Percentiles rank a stretch among this genome's conserved stretches.
Conservation (phyloP, 139 green algal species). For the Ulvella scutata region DNA sequence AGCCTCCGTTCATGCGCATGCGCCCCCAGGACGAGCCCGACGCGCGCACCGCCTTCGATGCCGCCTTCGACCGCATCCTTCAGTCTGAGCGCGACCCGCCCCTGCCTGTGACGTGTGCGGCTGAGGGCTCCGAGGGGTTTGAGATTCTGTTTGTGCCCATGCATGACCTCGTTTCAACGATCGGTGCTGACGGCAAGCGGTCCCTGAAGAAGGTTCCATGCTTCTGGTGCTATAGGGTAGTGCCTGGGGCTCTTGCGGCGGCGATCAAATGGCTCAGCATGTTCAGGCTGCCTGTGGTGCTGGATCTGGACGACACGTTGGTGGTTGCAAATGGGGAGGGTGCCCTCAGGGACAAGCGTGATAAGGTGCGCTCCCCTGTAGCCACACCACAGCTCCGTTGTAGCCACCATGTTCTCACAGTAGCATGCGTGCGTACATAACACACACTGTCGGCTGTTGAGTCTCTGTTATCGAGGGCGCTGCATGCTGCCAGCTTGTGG, state of each 20-base stretch:
- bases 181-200: neutral
- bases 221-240: constrained; percentile 46
- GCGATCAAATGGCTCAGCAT: constrained; percentile 28
- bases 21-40: neutral
- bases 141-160: constrained; percentile 1
- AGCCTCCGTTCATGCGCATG: neutral
- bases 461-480: no score
- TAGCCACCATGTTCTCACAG: no score
- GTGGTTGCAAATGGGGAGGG: constrained; percentile 40
- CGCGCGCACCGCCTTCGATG: neutral
- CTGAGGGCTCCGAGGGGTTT: neutral
- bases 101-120: neutral
- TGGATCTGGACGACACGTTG: constrained; percentile 81
- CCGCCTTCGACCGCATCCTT: neutral
- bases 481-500: no score
- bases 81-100: neutral
- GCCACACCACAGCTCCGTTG: no score
- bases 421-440: no score
- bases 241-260: constrained; percentile 13
- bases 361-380: constrained; percentile 9
- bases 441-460: no score
- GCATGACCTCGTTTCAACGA: neutral
- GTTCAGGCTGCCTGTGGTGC: constrained; percentile 45
- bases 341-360: constrained; percentile 10
- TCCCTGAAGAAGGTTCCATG: neutral